Base-by-base conservation (phyloP, 2,329 filamentous ascomycete species). In the Neopestalotiopsis sp. region DNA sequence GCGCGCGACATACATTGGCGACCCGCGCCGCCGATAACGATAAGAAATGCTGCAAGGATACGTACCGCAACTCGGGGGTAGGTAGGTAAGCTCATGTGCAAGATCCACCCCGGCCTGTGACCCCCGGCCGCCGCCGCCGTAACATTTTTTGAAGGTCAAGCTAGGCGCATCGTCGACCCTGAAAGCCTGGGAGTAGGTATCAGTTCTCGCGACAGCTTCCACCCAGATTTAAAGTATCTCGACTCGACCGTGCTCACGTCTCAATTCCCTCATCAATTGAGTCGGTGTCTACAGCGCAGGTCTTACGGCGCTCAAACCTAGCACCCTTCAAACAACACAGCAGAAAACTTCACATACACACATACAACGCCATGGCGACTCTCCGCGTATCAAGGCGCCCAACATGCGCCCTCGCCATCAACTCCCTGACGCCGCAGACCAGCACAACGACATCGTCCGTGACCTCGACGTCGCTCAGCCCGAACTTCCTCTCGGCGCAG, bases 381-480 rank as follows among this genome's bases (percentile, higher is more conserved):
- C 59, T 62, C 59, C 66, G 69, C 24, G 38, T 70, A 7, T 67
- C 69, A 10, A 57, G 66, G 24, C 69, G 69, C 40, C 69, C 69
- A 6, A 66, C 68, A 17, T 65, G 65, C 65, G 38, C 62, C 49
- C 57, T 71, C 42, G 69, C 69, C 59, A 65, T 57, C 56, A 72
- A 74, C 67, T 69, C 72, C 61, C 69, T 71, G 71, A 73, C 72
- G 40, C 69, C 75, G 60, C 63, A 67, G 70, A 71, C 72, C 65
- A 72, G 75, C 70, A 67, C 73, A 69, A 70, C 74, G 30, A 69
- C 68, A n/a, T 67, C 65, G 52, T 34, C 34, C 13, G 30, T 38
- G 24, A 32, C 24, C 45, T 17, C 20, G 52, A 59, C 65, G 13
- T 40, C 59, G n/a, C 59, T 62, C 3, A 7, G 30, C 13, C 59